Percentiles rank a stretch among this genome's conserved stretches.
Conservation (phyloP, 148 eudicot species). For the Cornus controversa region DNA sequence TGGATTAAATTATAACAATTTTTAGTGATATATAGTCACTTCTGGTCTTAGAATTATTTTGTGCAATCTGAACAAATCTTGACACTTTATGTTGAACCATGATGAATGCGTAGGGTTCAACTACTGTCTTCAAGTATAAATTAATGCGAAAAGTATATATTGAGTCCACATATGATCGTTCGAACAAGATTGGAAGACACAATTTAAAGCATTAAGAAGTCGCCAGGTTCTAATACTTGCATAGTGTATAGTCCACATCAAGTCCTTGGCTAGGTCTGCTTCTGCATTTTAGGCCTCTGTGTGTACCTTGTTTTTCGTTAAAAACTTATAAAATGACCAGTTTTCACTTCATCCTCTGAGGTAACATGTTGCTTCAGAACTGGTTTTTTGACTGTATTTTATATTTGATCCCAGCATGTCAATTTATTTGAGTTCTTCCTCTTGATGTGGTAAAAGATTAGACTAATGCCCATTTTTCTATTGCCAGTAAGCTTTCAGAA, state of each 20-base stretch:
- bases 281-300: not conserved
- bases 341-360: not conserved
- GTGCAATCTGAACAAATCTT: too few species aligned
- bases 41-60: too few species aligned
- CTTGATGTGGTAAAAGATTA: not conserved
- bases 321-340: not conserved
- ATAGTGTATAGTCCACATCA: too few species aligned
- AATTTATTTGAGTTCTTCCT: not conserved
- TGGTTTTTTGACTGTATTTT: not conserved
- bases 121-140: not conserved
- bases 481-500: not conserved
- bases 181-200: not conserved
- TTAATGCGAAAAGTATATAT: not conserved
- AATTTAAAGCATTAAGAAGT: not conserved
- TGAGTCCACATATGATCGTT: not conserved
- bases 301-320: not conserved
- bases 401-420: not conserved
- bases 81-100: not conserved
- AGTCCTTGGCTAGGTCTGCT: slow-evolving; percentile 3
- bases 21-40: too few species aligned
- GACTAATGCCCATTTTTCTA: not conserved
- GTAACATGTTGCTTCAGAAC: not conserved
- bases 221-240: not conserved
- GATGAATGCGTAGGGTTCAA: not conserved
- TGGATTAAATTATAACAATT: too few species aligned